phyloP scores from a whole-genome alignment of 306 rosid genomes.

The Dryas alaskensis region DNA sequence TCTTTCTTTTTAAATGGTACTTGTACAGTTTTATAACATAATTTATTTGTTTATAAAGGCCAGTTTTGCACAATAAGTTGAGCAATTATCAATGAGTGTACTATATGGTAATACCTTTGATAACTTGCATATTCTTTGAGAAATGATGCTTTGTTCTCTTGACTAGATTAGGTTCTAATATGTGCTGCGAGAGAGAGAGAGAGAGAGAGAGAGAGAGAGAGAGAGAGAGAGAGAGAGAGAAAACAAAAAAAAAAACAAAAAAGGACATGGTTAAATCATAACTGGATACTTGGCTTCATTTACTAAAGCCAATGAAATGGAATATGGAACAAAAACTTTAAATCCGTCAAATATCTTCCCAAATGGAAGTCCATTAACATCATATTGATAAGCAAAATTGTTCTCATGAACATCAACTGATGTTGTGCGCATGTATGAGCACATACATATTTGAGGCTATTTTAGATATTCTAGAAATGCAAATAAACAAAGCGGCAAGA shows the following conservation, averaged over 20 bases:
- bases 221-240: not conserved
- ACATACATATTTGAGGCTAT: not conserved
- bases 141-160: slow-evolving; percentile 91
- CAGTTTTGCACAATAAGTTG: too few species aligned
- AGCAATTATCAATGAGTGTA: too few species aligned
- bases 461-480: not conserved
- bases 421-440: not conserved
- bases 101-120: slow-evolving; percentile 47
- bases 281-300: slow-evolving; percentile 6
- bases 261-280: slow-evolving; percentile 24
- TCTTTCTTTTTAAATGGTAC: too few species aligned
- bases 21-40: too few species aligned
- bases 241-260: not conserved
- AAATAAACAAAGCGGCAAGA: not conserved
- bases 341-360: not conserved
- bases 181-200: slow-evolving; percentile 41
- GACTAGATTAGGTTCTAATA: slow-evolving; percentile 54
- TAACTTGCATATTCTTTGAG: slow-evolving; percentile 79
- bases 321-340: not conserved
- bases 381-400: not conserved
- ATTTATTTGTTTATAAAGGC: too few species aligned
- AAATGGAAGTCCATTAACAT: not conserved
- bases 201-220: not conserved
- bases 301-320: not conserved
- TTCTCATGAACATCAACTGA: not conserved